Percentiles rank a stretch among this genome's conserved stretches.
Conservation (phyloP, 192 early-diverging fungal genomes). For the Coemansia sp. region DNA sequence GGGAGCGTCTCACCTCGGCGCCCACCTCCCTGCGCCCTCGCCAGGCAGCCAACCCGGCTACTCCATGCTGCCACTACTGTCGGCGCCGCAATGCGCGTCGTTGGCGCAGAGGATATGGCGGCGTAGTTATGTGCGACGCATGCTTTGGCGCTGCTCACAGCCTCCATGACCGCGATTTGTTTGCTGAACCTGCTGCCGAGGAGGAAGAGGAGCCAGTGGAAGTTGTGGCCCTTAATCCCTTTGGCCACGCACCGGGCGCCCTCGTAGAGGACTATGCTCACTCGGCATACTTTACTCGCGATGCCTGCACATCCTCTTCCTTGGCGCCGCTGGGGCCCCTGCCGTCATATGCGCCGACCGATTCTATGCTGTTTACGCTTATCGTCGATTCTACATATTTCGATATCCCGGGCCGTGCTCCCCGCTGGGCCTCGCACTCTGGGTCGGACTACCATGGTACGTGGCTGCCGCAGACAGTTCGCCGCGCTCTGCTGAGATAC, state of each 20-base stretch:
- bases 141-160: conserved; percentile 46
- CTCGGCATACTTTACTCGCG: conserved; percentile 49
- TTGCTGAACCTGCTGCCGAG: conserved; percentile 30
- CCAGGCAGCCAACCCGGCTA: neutral
- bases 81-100: conserved; percentile 33
- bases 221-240: conserved; percentile 52
- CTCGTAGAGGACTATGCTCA: conserved; percentile 50
- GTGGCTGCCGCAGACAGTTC: conserved; percentile 89
- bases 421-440: conserved; percentile 88
- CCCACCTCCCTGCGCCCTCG: neutral
- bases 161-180: conserved; percentile 25
- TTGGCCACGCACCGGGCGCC: conserved; percentile 22
- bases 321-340: conserved; percentile 51
- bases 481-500: conserved; percentile 73
- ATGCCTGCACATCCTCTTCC: conserved; percentile 35
- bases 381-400: conserved; percentile 79
- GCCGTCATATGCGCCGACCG: conserved; percentile 45
- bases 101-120: conserved; percentile 52
- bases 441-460: conserved; percentile 94
- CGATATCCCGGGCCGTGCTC: conserved; percentile 88
- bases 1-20: conserved; percentile 32
- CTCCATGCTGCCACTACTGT: conserved; percentile 49
- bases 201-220: conserved; percentile 25
- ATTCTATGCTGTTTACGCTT: conserved; percentile 65
- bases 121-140: conserved; percentile 51